These are phyloP conservation scores for Rhizomucor miehei DNA, from an alignment of 371 early-diverging fungal genomes.

Conservation along the genomic window DNA sequence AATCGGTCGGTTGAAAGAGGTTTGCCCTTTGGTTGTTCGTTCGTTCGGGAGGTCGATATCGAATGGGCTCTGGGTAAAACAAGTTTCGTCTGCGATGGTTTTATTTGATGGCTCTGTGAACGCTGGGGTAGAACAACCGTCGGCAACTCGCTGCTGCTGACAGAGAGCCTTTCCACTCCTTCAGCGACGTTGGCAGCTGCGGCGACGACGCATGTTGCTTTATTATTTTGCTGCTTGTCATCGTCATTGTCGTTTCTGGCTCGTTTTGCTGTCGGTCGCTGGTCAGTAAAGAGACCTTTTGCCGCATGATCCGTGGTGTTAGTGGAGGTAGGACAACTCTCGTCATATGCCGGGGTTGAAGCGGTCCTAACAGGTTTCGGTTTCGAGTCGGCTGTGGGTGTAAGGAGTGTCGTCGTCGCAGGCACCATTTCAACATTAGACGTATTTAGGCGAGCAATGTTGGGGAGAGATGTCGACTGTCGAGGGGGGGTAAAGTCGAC, in stretches of 20 bases:
- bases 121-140: background rate
- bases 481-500: constrained; percentile 26
- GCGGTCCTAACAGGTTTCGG: constrained; percentile 11
- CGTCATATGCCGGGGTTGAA: constrained; percentile 3
- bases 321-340: background rate
- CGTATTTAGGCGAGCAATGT: constrained; percentile 18
- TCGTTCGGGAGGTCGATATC: background rate
- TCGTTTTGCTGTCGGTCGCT: background rate
- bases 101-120: background rate
- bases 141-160: background rate
- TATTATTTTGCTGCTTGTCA: background rate
- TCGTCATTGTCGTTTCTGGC: background rate
- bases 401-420: background rate
- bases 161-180: background rate
- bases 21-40: constrained; percentile 4
- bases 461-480: constrained; percentile 40
- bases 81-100: background rate
- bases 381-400: constrained; percentile 1
- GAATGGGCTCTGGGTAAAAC: constrained; percentile 2
- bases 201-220: too few relatives aligned
- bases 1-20: constrained; percentile 25
- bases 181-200: constrained; percentile 1
- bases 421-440: constrained; percentile 4
- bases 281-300: background rate
- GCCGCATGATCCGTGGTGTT: too few relatives aligned